Conservation (phyloP, 768 basidiomycete species). For the Hygrocybe punicea region DNA sequence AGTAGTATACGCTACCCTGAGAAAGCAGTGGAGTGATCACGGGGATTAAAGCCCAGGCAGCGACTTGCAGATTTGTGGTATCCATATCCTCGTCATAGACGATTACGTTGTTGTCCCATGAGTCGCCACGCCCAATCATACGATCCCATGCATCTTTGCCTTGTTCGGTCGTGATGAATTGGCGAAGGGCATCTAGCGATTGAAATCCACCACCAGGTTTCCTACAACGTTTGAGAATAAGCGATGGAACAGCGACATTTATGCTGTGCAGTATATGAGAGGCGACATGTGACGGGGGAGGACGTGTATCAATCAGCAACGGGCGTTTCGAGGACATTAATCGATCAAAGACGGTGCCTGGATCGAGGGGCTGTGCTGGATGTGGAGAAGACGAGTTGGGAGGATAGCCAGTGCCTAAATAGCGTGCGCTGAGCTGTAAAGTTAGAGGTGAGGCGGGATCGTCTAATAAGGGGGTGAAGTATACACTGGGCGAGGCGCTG, state of each 20-base stretch:
- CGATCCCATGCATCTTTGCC: slow-evolving; percentile 72
- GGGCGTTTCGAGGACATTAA: slow-evolving; percentile 53
- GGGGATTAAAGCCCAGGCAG: slow-evolving; percentile 69
- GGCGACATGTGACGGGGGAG: slow-evolving; percentile 59
- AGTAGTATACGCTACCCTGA: slow-evolving; percentile 58
- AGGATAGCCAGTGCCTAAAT: slow-evolving; percentile 22
- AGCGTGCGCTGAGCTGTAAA: slow-evolving; percentile 26
- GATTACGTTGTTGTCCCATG: slow-evolving; percentile 74
- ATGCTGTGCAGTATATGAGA: slow-evolving; percentile 67
- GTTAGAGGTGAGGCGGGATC: slow-evolving; percentile 6
- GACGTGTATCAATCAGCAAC: slow-evolving; percentile 79
- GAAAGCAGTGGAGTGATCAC: slow-evolving; percentile 58
- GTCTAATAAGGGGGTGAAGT: slow-evolving; percentile 7
- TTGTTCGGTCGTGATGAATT: slow-evolving; percentile 77
- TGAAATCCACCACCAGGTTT: slow-evolving; percentile 68
- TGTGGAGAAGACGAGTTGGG: slow-evolving; percentile 23
- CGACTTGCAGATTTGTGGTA: slow-evolving; percentile 49
- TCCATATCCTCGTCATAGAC: slow-evolving; percentile 81
- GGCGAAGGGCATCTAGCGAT: slow-evolving; percentile 63
- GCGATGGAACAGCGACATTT: slow-evolving; percentile 84
- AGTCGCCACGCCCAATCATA: slow-evolving; percentile 44
- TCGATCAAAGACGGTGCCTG: slow-evolving; percentile 47
- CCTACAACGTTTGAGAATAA: slow-evolving; percentile 82
- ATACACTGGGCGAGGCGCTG: neutral
- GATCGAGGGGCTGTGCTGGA: slow-evolving; percentile 38